phyloP scores from a whole-genome alignment of 179 eudicot genomes.

The Vitellaria paradoxa region DNA sequence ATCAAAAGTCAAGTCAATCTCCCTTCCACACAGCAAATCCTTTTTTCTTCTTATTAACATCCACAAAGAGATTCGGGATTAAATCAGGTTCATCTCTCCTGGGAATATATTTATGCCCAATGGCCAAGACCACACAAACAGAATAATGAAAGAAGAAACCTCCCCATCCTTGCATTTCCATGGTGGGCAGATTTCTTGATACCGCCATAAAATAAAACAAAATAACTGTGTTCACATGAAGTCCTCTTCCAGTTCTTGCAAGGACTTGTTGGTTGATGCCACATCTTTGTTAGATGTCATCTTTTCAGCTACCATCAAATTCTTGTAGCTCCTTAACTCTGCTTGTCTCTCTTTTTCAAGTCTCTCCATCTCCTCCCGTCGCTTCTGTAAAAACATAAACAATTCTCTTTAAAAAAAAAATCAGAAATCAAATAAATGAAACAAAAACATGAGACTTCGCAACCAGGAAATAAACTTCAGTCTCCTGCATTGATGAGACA shows the following conservation, averaged over 20 bases:
- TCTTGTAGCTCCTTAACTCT: slow-evolving; percentile 92
- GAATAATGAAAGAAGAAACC: no score
- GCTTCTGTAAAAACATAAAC: slow-evolving; percentile 48
- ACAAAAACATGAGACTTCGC: background rate
- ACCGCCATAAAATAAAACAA: background rate
- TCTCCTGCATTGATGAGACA: background rate
- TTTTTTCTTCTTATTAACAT: background rate
- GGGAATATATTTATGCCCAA: background rate
- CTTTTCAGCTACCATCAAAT: slow-evolving; percentile 94
- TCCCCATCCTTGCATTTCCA: no score
- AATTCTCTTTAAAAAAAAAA: background rate
- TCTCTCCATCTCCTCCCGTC: slow-evolving; percentile 83
- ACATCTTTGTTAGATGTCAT: slow-evolving; percentile 97
- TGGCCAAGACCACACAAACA: no score
- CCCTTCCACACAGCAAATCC: background rate
- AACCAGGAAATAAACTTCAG: background rate
- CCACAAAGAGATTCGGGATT: background rate
- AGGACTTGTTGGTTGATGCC: slow-evolving; percentile 73
- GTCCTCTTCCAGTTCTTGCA: slow-evolving; percentile 96
- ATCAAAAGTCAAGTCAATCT: background rate
- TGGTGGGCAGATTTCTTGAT: slow-evolving; percentile 10
- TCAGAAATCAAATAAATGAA: background rate
- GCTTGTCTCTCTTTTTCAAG: slow-evolving; percentile 92
- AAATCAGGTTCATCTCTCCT: slow-evolving; percentile 2
- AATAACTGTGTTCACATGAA: slow-evolving; percentile 55